A percentile compares a stretch with the other conserved stretches of the same genome.
phyloP scores from a whole-genome alignment of 176 grass and related monocot genomes.

The Avena insularis region DNA sequence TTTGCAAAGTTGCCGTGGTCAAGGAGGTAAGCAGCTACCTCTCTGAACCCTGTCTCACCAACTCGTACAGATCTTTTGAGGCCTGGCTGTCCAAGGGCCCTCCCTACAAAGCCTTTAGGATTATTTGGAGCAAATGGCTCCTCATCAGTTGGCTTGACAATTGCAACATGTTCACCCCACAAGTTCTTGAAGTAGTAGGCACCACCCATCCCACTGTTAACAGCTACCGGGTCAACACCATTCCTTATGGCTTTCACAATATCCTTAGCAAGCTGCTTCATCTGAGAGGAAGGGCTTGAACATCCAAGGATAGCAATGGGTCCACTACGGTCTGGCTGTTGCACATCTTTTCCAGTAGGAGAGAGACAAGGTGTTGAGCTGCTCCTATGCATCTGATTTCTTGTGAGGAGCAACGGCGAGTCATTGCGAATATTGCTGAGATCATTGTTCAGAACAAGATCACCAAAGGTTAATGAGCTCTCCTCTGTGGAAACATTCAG shows the following conservation, averaged over 20 bases:
- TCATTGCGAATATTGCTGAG: conserved; percentile 85
- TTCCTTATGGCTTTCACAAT: conserved; percentile 71
- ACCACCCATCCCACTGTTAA: conserved; percentile 87
- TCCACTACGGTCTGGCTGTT: conserved; percentile 64
- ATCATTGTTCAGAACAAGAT: conserved; percentile 85
- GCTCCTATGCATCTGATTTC: conserved; percentile 81
- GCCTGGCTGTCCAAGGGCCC: conserved; percentile 80
- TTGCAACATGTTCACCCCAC: conserved; percentile 80
- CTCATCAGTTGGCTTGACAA: conserved; percentile 96
- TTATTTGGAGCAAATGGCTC: conserved; percentile 98
- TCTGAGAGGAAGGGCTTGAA: conserved; percentile 63
- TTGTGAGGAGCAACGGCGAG: conserved; percentile 79
- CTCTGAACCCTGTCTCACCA: conserved; percentile 91
- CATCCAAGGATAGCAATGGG: conserved; percentile 88
- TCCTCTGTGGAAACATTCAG: conserved; percentile 84
- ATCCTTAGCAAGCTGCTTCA: conserved; percentile 86
- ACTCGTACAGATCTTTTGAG: conserved; percentile 91
- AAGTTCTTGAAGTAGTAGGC: conserved; percentile 90
- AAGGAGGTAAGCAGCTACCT: conserved; percentile 89
- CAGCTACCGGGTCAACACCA: conserved; percentile 76
- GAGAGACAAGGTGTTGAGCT: conserved; percentile 92
- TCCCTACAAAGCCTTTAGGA: conserved; percentile 93
- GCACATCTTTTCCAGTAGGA: conserved; percentile 67
- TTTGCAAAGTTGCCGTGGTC: conserved; percentile 79
- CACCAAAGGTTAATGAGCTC: conserved; percentile 87